Conservation (phyloP, 2,329 filamentous ascomycete species). For the Zymoseptoria ardabiliae region DNA sequence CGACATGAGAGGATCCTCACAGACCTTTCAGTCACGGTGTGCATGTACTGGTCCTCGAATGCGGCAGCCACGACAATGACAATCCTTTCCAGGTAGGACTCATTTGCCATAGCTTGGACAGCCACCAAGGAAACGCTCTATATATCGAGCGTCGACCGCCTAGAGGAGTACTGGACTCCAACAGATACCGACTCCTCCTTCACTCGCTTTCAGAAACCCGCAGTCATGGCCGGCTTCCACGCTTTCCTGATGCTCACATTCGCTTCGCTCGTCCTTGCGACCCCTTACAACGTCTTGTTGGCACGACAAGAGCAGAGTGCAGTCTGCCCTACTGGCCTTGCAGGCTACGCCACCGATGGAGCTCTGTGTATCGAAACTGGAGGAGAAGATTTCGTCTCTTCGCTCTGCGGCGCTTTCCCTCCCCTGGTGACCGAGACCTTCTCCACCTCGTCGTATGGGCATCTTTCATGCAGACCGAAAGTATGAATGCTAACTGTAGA, state of each 20-base stretch:
- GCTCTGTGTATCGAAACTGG: not conserved
- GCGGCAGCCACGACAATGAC: not conserved
- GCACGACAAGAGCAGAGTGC: not conserved
- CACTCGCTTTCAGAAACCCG: conserved; percentile 1
- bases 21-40: conserved; percentile 1
- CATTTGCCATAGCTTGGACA: not conserved
- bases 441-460: not conserved
- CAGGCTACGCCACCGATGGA: not conserved
- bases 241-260: conserved; percentile 1
- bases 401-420: not conserved
- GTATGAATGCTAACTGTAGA: not conserved
- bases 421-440: not conserved
- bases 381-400: not conserved
- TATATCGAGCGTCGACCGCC: conserved; percentile 1
- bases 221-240: conserved; percentile 3
- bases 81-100: not conserved
- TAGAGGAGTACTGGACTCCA: not conserved
- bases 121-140: not conserved
- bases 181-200: not conserved
- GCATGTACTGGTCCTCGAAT: conserved; percentile 3
- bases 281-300: not conserved
- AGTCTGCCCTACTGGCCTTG: not conserved
- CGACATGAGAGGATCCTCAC: not conserved
- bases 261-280: conserved; percentile 3
- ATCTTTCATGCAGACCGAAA: not conserved